A percentile compares a stretch with the other conserved stretches of the same genome.
Evolutionary conservation across 192 early-diverging fungal genomes (phyloP).

Genomic region (Podila clonocystis): DNA sequence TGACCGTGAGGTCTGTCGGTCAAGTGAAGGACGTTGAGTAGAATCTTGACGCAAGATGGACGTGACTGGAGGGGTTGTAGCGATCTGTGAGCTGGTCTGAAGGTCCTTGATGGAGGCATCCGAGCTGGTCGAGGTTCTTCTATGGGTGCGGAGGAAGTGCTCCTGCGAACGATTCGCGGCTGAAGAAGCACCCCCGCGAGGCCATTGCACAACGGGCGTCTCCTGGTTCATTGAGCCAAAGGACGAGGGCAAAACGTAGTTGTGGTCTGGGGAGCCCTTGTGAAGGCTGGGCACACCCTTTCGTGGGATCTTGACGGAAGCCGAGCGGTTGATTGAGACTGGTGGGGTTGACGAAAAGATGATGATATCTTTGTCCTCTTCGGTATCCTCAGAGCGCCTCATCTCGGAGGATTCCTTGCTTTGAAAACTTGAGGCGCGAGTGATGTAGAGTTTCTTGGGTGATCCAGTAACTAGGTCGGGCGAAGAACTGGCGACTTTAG

Average conservation of each 20-base stretch:
- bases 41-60: conserved; percentile 16
- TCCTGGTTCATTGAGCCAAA: conserved; percentile 26
- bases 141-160: conserved; percentile 37
- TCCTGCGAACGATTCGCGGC: conserved; percentile 45
- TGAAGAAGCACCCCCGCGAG: conserved; percentile 31
- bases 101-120: conserved; percentile 42
- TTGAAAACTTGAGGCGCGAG: conserved; percentile 43
- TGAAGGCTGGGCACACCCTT: conserved; percentile 7
- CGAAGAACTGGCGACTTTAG: background rate
- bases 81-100: conserved; percentile 15
- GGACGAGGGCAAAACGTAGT: conserved; percentile 4
- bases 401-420: conserved; percentile 15
- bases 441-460: conserved; percentile 27
- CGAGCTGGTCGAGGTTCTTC: conserved; percentile 36
- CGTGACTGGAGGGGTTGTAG: conserved; percentile 30
- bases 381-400: conserved; percentile 1
- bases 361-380: conserved; percentile 38
- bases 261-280: conserved; percentile 43
- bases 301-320: conserved; percentile 23
- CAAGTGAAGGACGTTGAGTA: conserved; percentile 15
- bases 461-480: background rate
- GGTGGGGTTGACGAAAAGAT: conserved; percentile 48
- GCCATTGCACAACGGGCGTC: conserved; percentile 40
- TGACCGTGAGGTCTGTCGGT: conserved; percentile 32
- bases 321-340: conserved; percentile 28